Evolutionary conservation across 331 rosid species (phyloP).

Genomic region (Prunus yedoensis): DNA sequence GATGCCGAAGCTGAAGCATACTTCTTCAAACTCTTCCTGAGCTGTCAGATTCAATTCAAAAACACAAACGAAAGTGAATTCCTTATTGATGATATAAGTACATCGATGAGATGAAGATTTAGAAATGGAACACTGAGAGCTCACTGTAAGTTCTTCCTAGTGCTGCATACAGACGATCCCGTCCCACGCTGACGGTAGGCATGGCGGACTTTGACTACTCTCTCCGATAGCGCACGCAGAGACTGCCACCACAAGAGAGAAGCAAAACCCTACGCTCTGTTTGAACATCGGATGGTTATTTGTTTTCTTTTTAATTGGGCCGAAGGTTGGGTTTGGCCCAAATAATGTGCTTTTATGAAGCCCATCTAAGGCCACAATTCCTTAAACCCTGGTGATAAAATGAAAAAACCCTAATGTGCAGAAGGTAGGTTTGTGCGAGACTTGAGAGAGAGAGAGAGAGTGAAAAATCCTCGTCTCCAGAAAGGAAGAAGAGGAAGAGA

Average conservation of each 20-base stretch:
- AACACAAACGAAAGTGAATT: not conserved
- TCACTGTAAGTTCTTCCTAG: slow-evolving; percentile 78
- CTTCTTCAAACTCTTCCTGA: slow-evolving; percentile 87
- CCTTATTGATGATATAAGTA: not conserved
- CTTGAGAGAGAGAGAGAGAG: not conserved
- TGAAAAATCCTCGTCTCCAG: slow-evolving; percentile 25
- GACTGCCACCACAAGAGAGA: not conserved
- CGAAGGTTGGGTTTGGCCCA: not conserved
- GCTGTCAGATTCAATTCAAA: slow-evolving; percentile 44
- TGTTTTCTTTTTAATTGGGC: not conserved
- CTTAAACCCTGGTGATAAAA: slow-evolving; percentile 11
- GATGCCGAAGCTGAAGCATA: slow-evolving; percentile 90
- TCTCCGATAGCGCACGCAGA: not conserved
- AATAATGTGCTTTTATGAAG: not conserved
- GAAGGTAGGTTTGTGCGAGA: not conserved
- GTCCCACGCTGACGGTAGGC: slow-evolving; percentile 92
- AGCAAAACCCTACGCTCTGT: not conserved
- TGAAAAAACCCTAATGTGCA: not conserved
- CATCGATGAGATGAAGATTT: not conserved
- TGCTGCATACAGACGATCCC: slow-evolving; percentile 82
- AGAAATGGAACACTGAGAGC: slow-evolving; percentile 20
- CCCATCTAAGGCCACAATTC: not conserved
- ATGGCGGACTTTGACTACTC: slow-evolving; percentile 35
- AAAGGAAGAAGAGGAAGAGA: not conserved
- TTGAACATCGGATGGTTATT: not conserved